These are phyloP conservation scores for Carex arenaria DNA, from an alignment of 202 grass and related monocot species.

Conservation along the genomic window DNA sequence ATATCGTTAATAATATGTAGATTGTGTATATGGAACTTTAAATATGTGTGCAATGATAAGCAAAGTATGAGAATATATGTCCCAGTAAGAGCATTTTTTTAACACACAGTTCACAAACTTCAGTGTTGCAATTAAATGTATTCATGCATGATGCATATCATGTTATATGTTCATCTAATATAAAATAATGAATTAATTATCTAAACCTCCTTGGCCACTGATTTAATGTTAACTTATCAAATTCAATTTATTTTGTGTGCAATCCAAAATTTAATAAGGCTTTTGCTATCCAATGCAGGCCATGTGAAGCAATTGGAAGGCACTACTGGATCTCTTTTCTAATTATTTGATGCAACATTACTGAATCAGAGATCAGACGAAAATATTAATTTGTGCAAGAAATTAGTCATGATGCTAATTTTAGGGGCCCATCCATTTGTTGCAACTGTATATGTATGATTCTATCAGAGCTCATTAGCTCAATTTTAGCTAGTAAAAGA, in stretches of 20 bases:
- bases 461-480: slow-evolving; percentile 10
- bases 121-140: neutral
- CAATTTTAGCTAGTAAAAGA: slow-evolving; percentile 14
- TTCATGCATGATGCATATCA: neutral
- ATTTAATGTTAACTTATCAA: neutral
- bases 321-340: neutral
- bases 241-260: neutral
- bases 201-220: neutral
- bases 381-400: neutral
- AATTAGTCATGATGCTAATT: neutral
- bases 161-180: neutral
- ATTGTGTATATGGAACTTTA: neutral
- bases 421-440: slow-evolving; percentile 12
- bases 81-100: neutral
- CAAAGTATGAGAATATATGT: neutral
- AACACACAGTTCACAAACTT: neutral
- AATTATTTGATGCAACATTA: slow-evolving; percentile 10
- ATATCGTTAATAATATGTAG: neutral
- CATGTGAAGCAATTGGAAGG: neutral
- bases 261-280: neutral
- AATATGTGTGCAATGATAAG: neutral
- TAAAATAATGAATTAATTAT: neutral
- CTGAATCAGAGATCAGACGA: neutral
- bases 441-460: slow-evolving; percentile 4
- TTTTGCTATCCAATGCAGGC: slow-evolving; percentile 7